phyloP scores from a whole-genome alignment of 495 filamentous ascomycete species.

The Penicillium nucicola region DNA sequence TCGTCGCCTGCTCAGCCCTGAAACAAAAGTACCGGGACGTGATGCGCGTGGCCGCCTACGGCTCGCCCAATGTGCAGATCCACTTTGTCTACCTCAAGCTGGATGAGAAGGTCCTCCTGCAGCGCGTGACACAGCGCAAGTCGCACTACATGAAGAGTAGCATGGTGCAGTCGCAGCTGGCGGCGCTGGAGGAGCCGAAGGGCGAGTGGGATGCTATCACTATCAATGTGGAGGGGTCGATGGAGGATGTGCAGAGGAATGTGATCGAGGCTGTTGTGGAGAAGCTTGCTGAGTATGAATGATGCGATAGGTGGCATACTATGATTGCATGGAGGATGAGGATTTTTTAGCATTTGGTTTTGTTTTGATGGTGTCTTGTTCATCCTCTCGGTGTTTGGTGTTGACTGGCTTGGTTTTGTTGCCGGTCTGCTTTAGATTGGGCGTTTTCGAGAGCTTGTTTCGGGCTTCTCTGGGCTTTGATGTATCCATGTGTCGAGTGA shows the following conservation, averaged over 20 bases:
- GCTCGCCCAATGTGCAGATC: constrained; percentile 69
- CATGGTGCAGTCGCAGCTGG: constrained; percentile 95
- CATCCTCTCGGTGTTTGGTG: constrained; percentile 5
- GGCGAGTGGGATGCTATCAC: constrained; percentile 82
- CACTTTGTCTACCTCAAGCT: constrained; percentile 93
- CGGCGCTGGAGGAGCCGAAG: constrained; percentile 75
- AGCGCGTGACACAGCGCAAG: constrained; percentile 68
- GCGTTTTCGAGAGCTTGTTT: not conserved
- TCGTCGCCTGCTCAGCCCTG: constrained; percentile 92
- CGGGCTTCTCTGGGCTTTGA: not conserved
- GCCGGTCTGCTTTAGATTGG: constrained; percentile 3
- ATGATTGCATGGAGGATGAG: constrained; percentile 9
- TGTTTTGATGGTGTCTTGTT: constrained; percentile 8
- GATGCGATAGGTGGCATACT: constrained; percentile 1
- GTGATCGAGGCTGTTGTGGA: constrained; percentile 54
- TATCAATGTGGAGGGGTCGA: constrained; percentile 69
- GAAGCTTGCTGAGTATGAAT: constrained; percentile 35
- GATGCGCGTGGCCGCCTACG: constrained; percentile 83
- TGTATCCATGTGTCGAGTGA: not conserved
- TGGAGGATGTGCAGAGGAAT: constrained; percentile 63
- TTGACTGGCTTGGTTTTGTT: not conserved
- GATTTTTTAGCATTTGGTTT: constrained; percentile 5
- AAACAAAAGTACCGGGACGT: constrained; percentile 98
- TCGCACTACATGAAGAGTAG: constrained; percentile 95
- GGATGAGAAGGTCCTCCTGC: constrained; percentile 66